phyloP scores from a whole-genome alignment of 2,329 filamentous ascomycete genomes.

The Phyllosticta citriasiana region DNA sequence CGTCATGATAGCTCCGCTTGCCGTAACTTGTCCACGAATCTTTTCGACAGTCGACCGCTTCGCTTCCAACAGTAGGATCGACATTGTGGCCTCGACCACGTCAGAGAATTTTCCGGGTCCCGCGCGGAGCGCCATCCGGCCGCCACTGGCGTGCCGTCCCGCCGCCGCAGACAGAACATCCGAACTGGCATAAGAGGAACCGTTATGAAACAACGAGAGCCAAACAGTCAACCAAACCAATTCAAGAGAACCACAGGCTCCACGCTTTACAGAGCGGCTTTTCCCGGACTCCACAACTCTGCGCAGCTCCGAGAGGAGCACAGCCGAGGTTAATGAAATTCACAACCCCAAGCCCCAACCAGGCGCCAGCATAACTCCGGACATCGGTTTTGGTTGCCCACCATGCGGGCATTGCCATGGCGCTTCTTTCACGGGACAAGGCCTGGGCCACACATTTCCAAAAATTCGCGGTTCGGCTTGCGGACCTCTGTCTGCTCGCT shows the following conservation, averaged over 20 bases:
- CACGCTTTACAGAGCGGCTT: not conserved
- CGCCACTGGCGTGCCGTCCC: not conserved
- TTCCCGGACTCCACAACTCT: not conserved
- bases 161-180: not conserved
- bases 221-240: not conserved
- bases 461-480: not conserved
- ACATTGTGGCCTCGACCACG: not conserved
- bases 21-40: not conserved
- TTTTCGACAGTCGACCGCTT: not conserved
- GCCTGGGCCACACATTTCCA: not conserved
- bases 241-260: not conserved
- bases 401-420: not conserved
- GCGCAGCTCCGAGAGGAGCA: not conserved
- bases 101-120: not conserved
- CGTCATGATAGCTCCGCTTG: not conserved
- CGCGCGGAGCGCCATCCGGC: not conserved
- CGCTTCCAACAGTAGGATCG: not conserved
- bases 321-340: not conserved
- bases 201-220: not conserved
- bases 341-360: not conserved
- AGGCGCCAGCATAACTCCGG: not conserved
- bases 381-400: not conserved
- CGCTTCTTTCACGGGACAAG: not conserved
- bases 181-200: not conserved
- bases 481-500: not conserved